These are phyloP conservation scores for Graphiopsis chlorocephala DNA, from an alignment of 2,329 filamentous ascomycete species.

Conservation along the genomic window DNA sequence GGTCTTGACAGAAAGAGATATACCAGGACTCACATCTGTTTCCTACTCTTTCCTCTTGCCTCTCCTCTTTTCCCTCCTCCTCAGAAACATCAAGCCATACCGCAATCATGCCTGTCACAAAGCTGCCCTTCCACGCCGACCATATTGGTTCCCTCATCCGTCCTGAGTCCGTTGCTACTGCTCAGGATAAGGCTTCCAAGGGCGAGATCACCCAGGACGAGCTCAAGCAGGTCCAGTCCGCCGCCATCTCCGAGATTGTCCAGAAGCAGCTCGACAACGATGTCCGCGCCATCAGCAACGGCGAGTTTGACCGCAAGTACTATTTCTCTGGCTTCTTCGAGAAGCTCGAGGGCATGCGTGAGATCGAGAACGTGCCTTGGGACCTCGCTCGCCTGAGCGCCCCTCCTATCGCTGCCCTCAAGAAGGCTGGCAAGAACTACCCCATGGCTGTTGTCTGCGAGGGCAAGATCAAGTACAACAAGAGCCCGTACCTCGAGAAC, in stretches of 20 bases:
- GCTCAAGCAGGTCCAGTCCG: constrained; percentile 61
- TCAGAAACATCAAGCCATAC: background rate
- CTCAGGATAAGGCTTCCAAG: constrained; percentile 56
- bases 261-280: constrained; percentile 62
- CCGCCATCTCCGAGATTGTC: constrained; percentile 64
- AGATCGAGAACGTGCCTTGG: constrained; percentile 38
- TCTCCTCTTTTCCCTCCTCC: background rate
- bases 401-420: constrained; percentile 37
- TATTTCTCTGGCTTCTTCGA: constrained; percentile 41
- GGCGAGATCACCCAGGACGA: constrained; percentile 55
- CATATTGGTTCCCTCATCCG: constrained; percentile 71
- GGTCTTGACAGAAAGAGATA: background rate
- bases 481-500: constrained; percentile 37
- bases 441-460: constrained; percentile 38
- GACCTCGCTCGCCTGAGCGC: constrained; percentile 36
- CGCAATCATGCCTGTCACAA: constrained; percentile 29
- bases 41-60: background rate
- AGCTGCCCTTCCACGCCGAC: constrained; percentile 67
- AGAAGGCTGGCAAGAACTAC: constrained; percentile 39
- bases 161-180: constrained; percentile 59
- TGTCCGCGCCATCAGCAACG: constrained; percentile 63
- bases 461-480: constrained; percentile 36
- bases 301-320: constrained; percentile 58
- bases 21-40: background rate
- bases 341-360: constrained; percentile 38